phyloP scores from a whole-genome alignment of 495 filamentous ascomycete genomes.

The Penicillium robsamsonii region DNA sequence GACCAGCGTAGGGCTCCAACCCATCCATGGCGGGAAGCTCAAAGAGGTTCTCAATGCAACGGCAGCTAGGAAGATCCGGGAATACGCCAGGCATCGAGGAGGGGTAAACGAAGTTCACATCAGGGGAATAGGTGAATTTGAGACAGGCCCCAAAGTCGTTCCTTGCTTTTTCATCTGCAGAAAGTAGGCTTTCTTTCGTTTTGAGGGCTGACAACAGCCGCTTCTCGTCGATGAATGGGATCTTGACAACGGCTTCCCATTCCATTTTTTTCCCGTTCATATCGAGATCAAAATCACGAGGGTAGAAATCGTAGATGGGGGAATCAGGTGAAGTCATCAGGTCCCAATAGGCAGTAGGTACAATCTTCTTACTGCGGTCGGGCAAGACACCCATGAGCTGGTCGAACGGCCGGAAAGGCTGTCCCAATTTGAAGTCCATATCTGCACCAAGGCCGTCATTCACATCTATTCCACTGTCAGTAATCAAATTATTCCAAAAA shows the following conservation, averaged over 20 bases:
- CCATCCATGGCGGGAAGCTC: conserved; percentile 92
- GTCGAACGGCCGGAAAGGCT: conserved; percentile 91
- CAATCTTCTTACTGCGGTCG: conserved; percentile 94
- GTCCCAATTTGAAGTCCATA: conserved; percentile 87
- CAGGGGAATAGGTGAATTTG: conserved; percentile 84
- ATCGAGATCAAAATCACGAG: conserved; percentile 93
- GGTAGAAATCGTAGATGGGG: conserved; percentile 99
- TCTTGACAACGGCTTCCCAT: conserved; percentile 99
- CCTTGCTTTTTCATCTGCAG: conserved; percentile 69
- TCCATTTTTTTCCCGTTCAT: conserved; percentile 99
- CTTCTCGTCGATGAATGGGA: conserved; percentile 95
- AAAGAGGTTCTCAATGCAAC: conserved; percentile 91
- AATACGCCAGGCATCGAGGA: conserved; percentile 89
- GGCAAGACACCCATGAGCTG: conserved; percentile 98
- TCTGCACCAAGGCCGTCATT: conserved; percentile 80
- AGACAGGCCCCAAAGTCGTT: conserved; percentile 90
- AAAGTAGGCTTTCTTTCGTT: conserved; percentile 73
- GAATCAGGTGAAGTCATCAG: conserved; percentile 89
- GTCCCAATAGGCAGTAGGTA: conserved; percentile 80
- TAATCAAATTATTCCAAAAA: background rate
- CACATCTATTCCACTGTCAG: conserved; percentile 60
- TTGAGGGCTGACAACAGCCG: conserved; percentile 82
- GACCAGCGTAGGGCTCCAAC: conserved; percentile 76
- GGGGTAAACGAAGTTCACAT: conserved; percentile 74
- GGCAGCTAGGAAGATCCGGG: conserved; percentile 82